Percentiles rank a stretch among this genome's conserved stretches.
Evolutionary conservation across 345 rosid genomes (phyloP).

Genomic region (Salix viminalis): DNA sequence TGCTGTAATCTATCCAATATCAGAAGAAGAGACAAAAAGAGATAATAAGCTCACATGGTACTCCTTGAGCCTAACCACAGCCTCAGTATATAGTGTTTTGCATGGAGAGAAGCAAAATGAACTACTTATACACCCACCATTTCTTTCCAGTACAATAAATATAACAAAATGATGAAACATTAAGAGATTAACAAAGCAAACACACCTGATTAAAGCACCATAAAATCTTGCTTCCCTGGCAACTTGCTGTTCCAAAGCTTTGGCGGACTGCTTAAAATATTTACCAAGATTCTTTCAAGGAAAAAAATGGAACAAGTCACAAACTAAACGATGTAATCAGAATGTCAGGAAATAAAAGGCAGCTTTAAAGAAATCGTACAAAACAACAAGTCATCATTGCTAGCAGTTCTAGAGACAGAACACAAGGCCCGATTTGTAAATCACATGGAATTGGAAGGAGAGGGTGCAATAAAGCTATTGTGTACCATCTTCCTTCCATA

Average conservation of each 20-base stretch:
- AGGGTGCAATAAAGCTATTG: not conserved
- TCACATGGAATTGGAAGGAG: not conserved
- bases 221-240: conserved; percentile 89
- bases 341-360: not conserved
- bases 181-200: not conserved
- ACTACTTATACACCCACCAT: too few relatives aligned
- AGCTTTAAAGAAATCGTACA: not conserved
- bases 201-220: conserved; percentile 96
- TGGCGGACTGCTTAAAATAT: conserved; percentile 89
- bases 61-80: not conserved
- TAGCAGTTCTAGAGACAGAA: not conserved
- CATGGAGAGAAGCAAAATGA: too few relatives aligned
- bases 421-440: not conserved
- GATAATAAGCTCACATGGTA: not conserved
- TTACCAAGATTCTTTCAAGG: conserved; percentile 69
- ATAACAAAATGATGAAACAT: not conserved
- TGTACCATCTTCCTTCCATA: not conserved
- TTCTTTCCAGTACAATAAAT: too few relatives aligned
- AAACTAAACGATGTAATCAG: not conserved
- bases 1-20: conserved; percentile 80
- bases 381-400: not conserved
- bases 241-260: conserved; percentile 76
- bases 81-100: not conserved
- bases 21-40: conserved; percentile 18
- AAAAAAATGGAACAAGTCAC: not conserved